Evolutionary conservation across 1,284 basidiomycete genomes (phyloP), one percentile per base, ranked within the genome.

Genomic region (Microbotryum intermedium): DNA sequence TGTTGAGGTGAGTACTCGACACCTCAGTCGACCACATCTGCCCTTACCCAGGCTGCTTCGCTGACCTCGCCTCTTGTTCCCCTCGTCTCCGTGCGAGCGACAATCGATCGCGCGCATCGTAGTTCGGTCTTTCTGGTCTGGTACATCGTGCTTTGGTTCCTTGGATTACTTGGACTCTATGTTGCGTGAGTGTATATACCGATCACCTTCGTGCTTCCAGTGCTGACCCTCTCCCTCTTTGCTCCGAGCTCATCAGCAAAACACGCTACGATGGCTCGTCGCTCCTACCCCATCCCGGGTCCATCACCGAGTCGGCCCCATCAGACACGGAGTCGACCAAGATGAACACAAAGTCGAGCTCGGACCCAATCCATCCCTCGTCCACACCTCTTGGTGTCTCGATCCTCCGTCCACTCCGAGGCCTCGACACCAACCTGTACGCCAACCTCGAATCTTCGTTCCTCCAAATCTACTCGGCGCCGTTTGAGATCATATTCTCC

Each of bases 381-480:
- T 76, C 80, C 11, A 73, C 80, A 13, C 82, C 82, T 2, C 90
- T 90, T 4, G 90, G 90, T 23, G 92, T 97, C 26, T 89, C 90
- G 6, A 88, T 97, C 69, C 79, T 97, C 58, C 83, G 92, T 53
- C 92, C 92, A 13, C 79, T 97, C 48, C 91, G 91, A 74, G 93
- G 92, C 10, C 79, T 97, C 44, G 92, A 97, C 75, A 83, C 85
- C 63, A 95, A 95, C 73, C 80, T 97, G 25, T 93, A 88, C 75
- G 89, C 92, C 76, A 94, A 94, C 72, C 78, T 97, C 50, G 89
- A 93, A 75, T 89, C 89, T 6, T 87, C 88, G 0, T 93, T 95
- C 76, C 79, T 78, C 34, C 89, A 94, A 71, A 86, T 91, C 65
- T 94, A 94, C 73, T 83, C 87, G 0, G 86, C 86, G 64, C 66